phyloP scores from a whole-genome alignment of 78 protist species.

The Dictyostelium firmibasis region DNA sequence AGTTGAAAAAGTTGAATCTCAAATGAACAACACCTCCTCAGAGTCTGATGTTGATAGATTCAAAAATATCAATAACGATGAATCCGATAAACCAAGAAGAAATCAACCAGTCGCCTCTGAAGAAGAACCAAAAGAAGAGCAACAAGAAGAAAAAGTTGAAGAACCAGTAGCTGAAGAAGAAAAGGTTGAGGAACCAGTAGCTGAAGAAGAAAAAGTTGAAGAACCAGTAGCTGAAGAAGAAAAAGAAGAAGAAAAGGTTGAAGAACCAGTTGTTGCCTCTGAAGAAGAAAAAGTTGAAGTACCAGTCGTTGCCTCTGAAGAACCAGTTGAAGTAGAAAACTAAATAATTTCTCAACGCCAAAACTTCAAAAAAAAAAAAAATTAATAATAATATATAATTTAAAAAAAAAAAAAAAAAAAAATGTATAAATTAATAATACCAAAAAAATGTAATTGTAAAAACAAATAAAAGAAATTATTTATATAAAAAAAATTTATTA shows the following conservation, averaged over 20 bases:
- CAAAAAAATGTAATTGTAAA: neutral
- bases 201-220: neutral
- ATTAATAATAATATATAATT: no score
- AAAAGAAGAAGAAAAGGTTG: neutral
- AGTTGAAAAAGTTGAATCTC: slow-evolving; percentile 24
- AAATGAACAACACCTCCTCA: neutral
- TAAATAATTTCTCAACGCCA: neutral
- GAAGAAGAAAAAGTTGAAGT: slow-evolving; percentile 22
- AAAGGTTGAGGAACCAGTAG: neutral
- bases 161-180: neutral
- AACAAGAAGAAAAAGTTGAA: neutral
- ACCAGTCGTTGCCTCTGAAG: neutral
- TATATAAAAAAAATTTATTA: neutral
- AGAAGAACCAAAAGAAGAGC: neutral
- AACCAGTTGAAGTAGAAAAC: neutral
- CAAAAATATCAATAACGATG: neutral
- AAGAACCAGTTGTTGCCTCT: slow-evolving; percentile 15
- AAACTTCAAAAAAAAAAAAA: neutral
- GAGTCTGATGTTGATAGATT: slow-evolving; percentile 46
- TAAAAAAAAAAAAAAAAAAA: neutral
- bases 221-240: neutral
- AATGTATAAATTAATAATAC: neutral
- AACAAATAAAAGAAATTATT: neutral
- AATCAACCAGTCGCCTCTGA: neutral
- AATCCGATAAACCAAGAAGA: neutral